Base-by-base conservation (phyloP, 1,284 basidiomycete genomes). In the Fomitopsis pinicola region DNA sequence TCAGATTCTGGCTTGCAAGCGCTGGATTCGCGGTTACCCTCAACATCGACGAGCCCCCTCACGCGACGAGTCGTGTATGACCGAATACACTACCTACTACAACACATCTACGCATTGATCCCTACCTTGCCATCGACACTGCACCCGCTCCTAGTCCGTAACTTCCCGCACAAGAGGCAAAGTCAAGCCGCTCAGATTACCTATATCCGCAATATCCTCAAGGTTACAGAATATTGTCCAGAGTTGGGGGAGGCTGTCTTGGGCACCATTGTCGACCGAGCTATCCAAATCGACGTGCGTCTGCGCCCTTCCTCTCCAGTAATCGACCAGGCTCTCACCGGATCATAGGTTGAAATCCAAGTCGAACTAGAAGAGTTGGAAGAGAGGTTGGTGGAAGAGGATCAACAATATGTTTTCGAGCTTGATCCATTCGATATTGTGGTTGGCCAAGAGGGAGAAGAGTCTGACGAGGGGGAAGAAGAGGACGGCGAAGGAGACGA, bases 161-260 rank as follows among this genome's bases (percentile, higher is more conserved):
- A 92, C 69, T 97, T 98, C 71, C 97, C 97, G 9, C 93, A 97
- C 72, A 98, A 98, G 74, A 86, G 96, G 55, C 95, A 97, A 68
- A 85, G 84, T 46, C 88, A 90, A 64, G 78, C 86, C 1, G 80
- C 86, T 0, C 96, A 98, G 72, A 85, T 92, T 19, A 94, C 95
- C 0, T 99, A 96, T 73, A 92, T 98, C 64, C 88, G 93, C 61
- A 99, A 99, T 73, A 77, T 96, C 28, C 82, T 98, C 30, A 85
- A 86, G 53, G 78, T 99, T 42, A 91, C 90, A 6, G 85, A 87
- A 42, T 99, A 98, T 75, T 98, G 95, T 70, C 89, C 93, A 0
- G 95, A 96, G 72, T 78, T 99, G 7, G 83, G 88, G 0, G 94
- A 96, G 67, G 87, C 89, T 63, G 89, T 98, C 44, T 80, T 98